These are phyloP conservation scores for Fusarium buharicum DNA, from an alignment of 2,329 filamentous ascomycete species.

Conservation along the genomic window DNA sequence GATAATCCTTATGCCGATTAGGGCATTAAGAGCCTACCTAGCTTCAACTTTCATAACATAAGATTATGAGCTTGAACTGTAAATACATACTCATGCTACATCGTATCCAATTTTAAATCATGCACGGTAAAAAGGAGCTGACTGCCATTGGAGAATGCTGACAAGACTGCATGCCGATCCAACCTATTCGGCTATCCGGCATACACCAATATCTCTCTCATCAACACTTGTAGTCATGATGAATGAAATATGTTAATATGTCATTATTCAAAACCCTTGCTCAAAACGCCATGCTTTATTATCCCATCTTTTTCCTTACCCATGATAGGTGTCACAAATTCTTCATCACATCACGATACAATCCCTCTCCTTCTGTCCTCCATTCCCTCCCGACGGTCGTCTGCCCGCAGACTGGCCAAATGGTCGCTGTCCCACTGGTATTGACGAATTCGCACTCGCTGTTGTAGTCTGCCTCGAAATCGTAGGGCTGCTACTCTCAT, in stretches of 20 bases:
- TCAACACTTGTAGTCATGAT: not conserved
- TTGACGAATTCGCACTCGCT: conserved; percentile 22
- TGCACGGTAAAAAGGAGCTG: not conserved
- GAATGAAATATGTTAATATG: conserved; percentile 9
- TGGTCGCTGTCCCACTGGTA: conserved; percentile 33
- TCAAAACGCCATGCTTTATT: conserved; percentile 11
- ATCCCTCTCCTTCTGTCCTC: conserved; percentile 34
- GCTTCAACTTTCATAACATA: not conserved
- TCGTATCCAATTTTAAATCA: not conserved
- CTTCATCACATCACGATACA: conserved; percentile 32
- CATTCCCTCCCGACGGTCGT: conserved; percentile 39
- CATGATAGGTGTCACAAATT: not conserved
- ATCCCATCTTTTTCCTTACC: conserved; percentile 8
- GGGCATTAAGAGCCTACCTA: not conserved
- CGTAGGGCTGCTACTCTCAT: conserved; percentile 53
- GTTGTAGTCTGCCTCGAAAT: conserved; percentile 40
- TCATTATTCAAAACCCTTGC: not conserved
- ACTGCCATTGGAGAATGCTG: not conserved
- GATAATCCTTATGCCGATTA: no score
- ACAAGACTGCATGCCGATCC: not conserved
- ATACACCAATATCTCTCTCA: not conserved
- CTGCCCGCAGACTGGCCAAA: conserved; percentile 36
- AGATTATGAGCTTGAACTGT: not conserved
- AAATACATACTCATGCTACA: not conserved
- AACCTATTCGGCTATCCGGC: not conserved